These are phyloP conservation scores for Sungouiella thailandica DNA, from an alignment of 805 yeast genomes.

Conservation along the genomic window DNA sequence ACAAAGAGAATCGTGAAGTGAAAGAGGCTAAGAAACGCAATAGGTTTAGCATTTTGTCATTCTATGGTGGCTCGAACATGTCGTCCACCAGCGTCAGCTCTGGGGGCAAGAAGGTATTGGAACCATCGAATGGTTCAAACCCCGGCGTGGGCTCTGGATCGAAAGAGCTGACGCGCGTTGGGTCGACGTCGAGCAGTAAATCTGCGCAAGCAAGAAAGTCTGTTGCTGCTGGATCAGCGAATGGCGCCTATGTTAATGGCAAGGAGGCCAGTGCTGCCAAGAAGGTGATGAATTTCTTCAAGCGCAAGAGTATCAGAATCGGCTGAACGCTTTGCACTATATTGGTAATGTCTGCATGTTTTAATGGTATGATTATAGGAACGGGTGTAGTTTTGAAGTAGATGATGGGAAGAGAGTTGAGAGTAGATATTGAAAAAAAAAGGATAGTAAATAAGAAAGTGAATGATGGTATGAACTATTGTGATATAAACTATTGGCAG, in stretches of 20 bases:
- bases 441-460: too few relatives aligned
- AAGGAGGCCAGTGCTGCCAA: conserved; percentile 72
- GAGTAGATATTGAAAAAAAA: too few relatives aligned
- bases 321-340: conserved; percentile 4
- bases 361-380: too few relatives aligned
- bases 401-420: too few relatives aligned
- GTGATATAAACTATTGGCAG: too few relatives aligned
- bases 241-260: conserved; percentile 24
- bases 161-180: conserved; percentile 20
- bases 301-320: conserved; percentile 15
- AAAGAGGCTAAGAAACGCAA: conserved; percentile 31
- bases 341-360: too few relatives aligned
- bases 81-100: conserved; percentile 11
- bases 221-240: conserved; percentile 15
- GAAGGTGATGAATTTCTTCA: conserved; percentile 17
- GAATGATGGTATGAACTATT: too few relatives aligned
- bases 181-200: conserved; percentile 25
- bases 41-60: conserved; percentile 40
- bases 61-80: conserved; percentile 33
- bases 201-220: conserved; percentile 21
- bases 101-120: conserved; percentile 17
- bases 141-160: conserved; percentile 14
- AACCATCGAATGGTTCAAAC: conserved; percentile 9
- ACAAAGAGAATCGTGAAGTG: conserved; percentile 23
- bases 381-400: too few relatives aligned